Percentiles rank a stretch among this genome's conserved stretches.
phyloP scores from a whole-genome alignment of 345 rosid genomes.

The Iberis pinnata region DNA sequence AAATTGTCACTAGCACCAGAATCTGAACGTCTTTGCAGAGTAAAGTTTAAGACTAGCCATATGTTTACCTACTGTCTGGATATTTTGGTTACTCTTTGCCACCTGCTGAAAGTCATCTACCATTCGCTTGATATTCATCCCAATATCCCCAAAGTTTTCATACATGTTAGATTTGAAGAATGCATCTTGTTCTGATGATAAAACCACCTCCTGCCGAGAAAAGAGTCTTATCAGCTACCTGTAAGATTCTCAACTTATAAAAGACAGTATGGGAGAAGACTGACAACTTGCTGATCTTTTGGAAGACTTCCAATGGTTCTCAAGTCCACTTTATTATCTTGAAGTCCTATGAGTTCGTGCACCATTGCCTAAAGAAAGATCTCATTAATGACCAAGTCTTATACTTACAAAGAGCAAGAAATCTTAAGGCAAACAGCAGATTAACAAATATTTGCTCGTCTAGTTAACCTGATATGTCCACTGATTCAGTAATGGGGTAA shows the following conservation, averaged over 20 bases:
- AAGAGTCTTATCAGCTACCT: constrained; percentile 17
- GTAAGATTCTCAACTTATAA: constrained; percentile 5
- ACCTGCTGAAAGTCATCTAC: constrained; percentile 97
- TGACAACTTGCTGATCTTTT: constrained; percentile 79
- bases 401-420: constrained; percentile 8
- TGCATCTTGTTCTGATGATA: constrained; percentile 89
- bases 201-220: constrained; percentile 70
- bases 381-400: constrained; percentile 19
- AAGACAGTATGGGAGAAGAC: not conserved
- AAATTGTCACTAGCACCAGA: not conserved
- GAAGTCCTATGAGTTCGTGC: constrained; percentile 82
- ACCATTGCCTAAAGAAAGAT: constrained; percentile 77
- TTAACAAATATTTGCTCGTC: constrained; percentile 6
- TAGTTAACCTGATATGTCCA: constrained; percentile 91
- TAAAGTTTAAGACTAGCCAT: constrained; percentile 14
- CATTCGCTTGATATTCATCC: constrained; percentile 93
- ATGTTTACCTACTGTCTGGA: constrained; percentile 83
- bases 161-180: constrained; percentile 87
- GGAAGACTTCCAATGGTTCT: constrained; percentile 53
- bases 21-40: constrained; percentile 3
- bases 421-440: constrained; percentile 9
- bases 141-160: constrained; percentile 97
- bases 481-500: constrained; percentile 88
- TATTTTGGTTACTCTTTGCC: constrained; percentile 91
- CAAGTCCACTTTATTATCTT: constrained; percentile 92